A percentile compares a stretch with the other conserved stretches of the same genome.
Conservation (phyloP, 1,139 yeast species). For the Yamadazyma diospyri region DNA sequence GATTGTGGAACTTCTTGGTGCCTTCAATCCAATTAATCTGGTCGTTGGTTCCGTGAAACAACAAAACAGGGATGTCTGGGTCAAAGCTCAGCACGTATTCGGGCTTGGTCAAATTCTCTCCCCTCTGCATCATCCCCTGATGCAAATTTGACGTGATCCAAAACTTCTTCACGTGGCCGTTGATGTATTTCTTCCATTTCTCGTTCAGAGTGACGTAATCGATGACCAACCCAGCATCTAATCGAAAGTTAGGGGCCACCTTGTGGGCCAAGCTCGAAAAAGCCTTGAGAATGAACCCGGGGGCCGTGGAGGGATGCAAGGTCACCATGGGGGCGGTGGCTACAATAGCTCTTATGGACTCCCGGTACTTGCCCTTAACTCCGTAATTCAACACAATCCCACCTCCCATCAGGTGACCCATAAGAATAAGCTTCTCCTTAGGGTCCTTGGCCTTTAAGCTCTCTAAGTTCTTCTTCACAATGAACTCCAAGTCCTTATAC, state of each 20-base stretch:
- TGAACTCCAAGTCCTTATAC: constrained; percentile 66
- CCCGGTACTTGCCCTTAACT: constrained; percentile 57
- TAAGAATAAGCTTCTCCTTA: constrained; percentile 50
- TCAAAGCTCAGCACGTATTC: constrained; percentile 41
- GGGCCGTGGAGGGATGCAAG: constrained; percentile 57
- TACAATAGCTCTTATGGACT: constrained; percentile 52
- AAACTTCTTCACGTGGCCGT: constrained; percentile 35
- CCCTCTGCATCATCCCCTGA: constrained; percentile 65
- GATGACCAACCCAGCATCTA: constrained; percentile 54
- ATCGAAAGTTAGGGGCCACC: constrained; percentile 49
- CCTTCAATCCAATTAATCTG: constrained; percentile 55
- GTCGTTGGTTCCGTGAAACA: constrained; percentile 43
- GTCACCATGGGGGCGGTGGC: constrained; percentile 67
- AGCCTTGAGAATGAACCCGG: constrained; percentile 44
- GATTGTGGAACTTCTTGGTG: constrained; percentile 43
- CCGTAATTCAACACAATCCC: constrained; percentile 76
- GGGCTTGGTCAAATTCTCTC: constrained; percentile 46
- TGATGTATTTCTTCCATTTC: constrained; percentile 44
- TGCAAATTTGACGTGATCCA: constrained; percentile 42
- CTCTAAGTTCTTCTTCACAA: constrained; percentile 40
- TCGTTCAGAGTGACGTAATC: constrained; percentile 57
- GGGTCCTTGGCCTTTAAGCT: constrained; percentile 30
- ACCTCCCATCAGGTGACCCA: constrained; percentile 98
- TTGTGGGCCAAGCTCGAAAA: constrained; percentile 48
- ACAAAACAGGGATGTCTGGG: constrained; percentile 42